Evolutionary conservation across 371 early-diverging fungal species (phyloP).

Genomic region (Cokeromyces recurvatus): DNA sequence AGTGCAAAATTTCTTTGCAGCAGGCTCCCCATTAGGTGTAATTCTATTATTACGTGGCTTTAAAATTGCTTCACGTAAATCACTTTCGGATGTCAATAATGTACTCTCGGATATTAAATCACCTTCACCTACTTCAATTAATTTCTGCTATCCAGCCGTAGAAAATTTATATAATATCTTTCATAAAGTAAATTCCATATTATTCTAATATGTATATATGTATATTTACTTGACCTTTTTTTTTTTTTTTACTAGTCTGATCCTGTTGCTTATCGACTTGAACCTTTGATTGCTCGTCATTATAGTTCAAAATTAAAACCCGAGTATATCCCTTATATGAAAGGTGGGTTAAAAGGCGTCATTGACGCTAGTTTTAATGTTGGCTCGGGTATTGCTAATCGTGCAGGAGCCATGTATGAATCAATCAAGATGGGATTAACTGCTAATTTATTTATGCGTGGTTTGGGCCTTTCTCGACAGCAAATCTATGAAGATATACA

Average conservation of each 20-base stretch:
- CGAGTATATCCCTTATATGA: constrained; percentile 71
- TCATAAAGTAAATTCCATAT: constrained; percentile 50
- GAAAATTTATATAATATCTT: constrained; percentile 77
- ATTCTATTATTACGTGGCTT: constrained; percentile 71
- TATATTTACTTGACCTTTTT: too few relatives aligned
- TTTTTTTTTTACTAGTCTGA: constrained; percentile 23
- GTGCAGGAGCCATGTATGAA: constrained; percentile 68
- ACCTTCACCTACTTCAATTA: constrained; percentile 18
- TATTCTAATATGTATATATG: too few relatives aligned
- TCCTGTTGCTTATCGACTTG: constrained; percentile 59
- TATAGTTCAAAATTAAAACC: constrained; percentile 56
- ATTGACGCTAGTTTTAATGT: constrained; percentile 57
- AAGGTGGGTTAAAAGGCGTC: constrained; percentile 75
- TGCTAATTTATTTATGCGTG: constrained; percentile 50
- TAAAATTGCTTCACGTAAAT: constrained; percentile 50
- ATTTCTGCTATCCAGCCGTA: constrained; percentile 53
- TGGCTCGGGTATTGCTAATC: constrained; percentile 62
- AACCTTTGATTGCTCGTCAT: constrained; percentile 68
- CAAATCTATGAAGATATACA: constrained; percentile 40
- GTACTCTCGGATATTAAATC: constrained; percentile 26
- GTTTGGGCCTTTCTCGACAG: constrained; percentile 42
- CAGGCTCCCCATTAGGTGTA: constrained; percentile 77
- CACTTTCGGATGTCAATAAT: constrained; percentile 7
- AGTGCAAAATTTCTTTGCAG: constrained; percentile 58
- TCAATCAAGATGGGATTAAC: constrained; percentile 58